phyloP scores from a whole-genome alignment of 331 rosid genomes.

The Erythrophleum ivorense region DNA sequence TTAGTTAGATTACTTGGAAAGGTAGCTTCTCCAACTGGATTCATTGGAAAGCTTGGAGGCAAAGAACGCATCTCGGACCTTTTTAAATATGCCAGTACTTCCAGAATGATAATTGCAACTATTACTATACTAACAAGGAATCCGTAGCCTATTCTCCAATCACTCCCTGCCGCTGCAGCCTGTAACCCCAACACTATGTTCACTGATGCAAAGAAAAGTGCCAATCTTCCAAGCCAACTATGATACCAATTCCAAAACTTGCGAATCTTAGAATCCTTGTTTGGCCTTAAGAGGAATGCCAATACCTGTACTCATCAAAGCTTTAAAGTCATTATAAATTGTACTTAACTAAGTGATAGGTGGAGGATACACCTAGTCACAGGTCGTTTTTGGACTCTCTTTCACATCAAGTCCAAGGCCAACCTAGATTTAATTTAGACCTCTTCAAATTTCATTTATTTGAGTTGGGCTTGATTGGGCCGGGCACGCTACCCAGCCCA shows the following conservation, averaged over 20 bases:
- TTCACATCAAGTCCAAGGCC: too few relatives aligned
- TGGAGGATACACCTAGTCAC: neutral
- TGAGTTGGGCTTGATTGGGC: too few relatives aligned
- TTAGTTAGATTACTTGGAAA: conserved; percentile 39
- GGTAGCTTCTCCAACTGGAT: conserved; percentile 53
- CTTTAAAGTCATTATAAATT: conserved; percentile 29
- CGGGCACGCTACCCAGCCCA: too few relatives aligned
- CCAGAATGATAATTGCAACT: conserved; percentile 68
- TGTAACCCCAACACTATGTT: conserved; percentile 86
- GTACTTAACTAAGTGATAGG: neutral
- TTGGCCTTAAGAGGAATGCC: conserved; percentile 55
- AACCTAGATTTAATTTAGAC: too few relatives aligned
- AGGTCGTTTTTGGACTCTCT: neutral
- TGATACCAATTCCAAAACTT: conserved; percentile 90
- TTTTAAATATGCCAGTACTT: conserved; percentile 72
- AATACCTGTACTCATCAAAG: conserved; percentile 45
- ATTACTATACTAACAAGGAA: conserved; percentile 71
- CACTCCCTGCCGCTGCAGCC: conserved; percentile 80
- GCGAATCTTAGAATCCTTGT: conserved; percentile 50
- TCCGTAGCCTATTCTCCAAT: conserved; percentile 88
- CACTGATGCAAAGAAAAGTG: conserved; percentile 84
- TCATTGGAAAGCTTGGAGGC: conserved; percentile 70
- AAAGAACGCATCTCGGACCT: conserved; percentile 59
- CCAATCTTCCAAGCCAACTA: conserved; percentile 88
- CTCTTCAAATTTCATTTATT: too few relatives aligned